phyloP scores from a whole-genome alignment of 192 early-diverging fungal genomes.

The Umbelopsis ramanniana region DNA sequence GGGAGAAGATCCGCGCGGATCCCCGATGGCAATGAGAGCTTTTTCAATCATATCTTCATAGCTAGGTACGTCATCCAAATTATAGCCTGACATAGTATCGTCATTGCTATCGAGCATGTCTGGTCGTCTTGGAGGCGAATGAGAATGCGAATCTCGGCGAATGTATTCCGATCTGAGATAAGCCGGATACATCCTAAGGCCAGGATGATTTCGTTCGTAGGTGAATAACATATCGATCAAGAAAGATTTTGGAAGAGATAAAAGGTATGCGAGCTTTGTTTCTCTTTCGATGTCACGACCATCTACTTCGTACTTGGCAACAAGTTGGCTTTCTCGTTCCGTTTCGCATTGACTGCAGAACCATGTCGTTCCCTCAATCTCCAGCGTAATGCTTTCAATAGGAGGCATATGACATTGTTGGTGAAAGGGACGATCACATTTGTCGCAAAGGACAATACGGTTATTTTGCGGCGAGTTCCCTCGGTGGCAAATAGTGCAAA shows the following conservation, averaged over 20 bases:
- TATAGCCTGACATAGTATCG: slow-evolving; percentile 11
- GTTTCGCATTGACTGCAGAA: slow-evolving; percentile 34
- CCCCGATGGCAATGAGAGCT: slow-evolving; percentile 44
- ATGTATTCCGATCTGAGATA: slow-evolving; percentile 21
- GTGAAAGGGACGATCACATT: slow-evolving; percentile 43
- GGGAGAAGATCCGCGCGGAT: slow-evolving; percentile 47
- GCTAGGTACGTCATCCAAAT: slow-evolving; percentile 43
- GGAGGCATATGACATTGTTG: slow-evolving; percentile 41
- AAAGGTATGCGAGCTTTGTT: slow-evolving; percentile 33
- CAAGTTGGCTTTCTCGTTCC: slow-evolving; percentile 13
- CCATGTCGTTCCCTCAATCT: slow-evolving; percentile 36
- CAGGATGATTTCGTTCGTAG: slow-evolving; percentile 35
- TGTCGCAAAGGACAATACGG: slow-evolving; percentile 43
- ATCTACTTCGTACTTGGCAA: slow-evolving; percentile 11
- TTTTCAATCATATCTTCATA: slow-evolving; percentile 60
- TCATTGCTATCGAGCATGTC: slow-evolving; percentile 15
- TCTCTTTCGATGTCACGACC: slow-evolving; percentile 7
- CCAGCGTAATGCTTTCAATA: slow-evolving; percentile 36
- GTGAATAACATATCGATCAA: slow-evolving; percentile 33
- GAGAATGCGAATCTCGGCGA: slow-evolving; percentile 12
- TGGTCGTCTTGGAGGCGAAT: neutral
- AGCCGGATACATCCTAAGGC: slow-evolving; percentile 32
- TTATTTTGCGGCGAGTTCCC: slow-evolving; percentile 38
- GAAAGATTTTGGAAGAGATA: slow-evolving; percentile 27
- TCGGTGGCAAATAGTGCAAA: slow-evolving; percentile 35